Conservation (phyloP, 2,329 filamentous ascomycete genomes). For the Phaeophleospora eucalypticola region DNA sequence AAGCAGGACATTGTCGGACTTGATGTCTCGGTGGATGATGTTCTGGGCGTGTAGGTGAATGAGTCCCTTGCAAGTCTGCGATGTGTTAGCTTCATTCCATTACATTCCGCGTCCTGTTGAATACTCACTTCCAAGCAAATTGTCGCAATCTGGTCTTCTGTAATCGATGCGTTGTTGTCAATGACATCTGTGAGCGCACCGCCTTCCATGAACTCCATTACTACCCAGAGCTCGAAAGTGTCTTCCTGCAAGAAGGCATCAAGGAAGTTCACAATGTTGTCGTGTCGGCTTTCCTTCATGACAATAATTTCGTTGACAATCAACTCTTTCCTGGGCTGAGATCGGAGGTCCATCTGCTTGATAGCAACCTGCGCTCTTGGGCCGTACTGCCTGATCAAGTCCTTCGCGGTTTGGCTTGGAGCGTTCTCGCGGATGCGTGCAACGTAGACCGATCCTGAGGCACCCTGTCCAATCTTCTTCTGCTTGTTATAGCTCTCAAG, state of each 20-base stretch:
- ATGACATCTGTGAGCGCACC: slow-evolving; percentile 97
- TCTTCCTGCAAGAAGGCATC: slow-evolving; percentile 96
- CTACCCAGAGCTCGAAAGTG: slow-evolving; percentile 94
- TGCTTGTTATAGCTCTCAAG: slow-evolving; percentile 97
- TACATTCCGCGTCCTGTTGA: not conserved
- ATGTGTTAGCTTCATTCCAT: slow-evolving; percentile 30
- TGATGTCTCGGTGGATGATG: slow-evolving; percentile 99
- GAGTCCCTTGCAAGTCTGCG: slow-evolving; percentile 86
- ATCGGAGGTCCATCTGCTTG: slow-evolving; percentile 98
- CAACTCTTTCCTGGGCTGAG: slow-evolving; percentile 93
- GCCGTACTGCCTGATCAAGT: slow-evolving; percentile 74
- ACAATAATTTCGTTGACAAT: slow-evolving; percentile 99
- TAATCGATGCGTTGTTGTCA: slow-evolving; percentile 91
- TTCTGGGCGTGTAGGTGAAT: slow-evolving; percentile 92
- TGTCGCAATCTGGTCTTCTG: slow-evolving; percentile 94
- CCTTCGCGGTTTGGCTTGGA: slow-evolving; percentile 72
- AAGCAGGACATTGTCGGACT: slow-evolving; percentile 95
- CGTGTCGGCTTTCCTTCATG: slow-evolving; percentile 98
- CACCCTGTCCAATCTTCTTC: slow-evolving; percentile 98
- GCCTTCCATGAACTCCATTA: slow-evolving; percentile 99
- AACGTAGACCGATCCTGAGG: slow-evolving; percentile 96
- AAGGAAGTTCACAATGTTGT: slow-evolving; percentile 98
- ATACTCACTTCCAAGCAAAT: slow-evolving; percentile 84
- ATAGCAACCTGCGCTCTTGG: slow-evolving; percentile 88
- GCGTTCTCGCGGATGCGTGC: slow-evolving; percentile 89